Base-by-base conservation (phyloP, 345 rosid genomes). In the Aquilaria sinensis region DNA sequence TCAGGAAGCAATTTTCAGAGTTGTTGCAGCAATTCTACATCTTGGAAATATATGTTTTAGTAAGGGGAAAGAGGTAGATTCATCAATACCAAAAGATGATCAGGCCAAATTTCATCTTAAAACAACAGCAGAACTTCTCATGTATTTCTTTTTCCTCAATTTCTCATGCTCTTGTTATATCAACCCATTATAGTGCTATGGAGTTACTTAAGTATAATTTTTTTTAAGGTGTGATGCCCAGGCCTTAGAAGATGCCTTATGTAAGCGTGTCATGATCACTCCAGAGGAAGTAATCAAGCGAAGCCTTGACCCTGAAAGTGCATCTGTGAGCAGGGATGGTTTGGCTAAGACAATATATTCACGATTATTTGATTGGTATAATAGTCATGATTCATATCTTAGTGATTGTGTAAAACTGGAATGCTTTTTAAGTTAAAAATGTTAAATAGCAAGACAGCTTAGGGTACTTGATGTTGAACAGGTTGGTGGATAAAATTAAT, bases 261-360 rank as follows among this genome's bases (percentile, higher is more conserved):
- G 96, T 59, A 92, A 92, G 74, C 98, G 96, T 77, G 89, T 92
- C 56, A 92, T 92, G 98, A 57, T 92, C 77, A 92, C 98, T 29
- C 98, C 98, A 0, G 98, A 92, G 78, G 98, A 92, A 76, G 93
- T 89, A 58, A 92, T 92, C 51, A 92, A 87, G 75, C 79, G 96
- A 78, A 78, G 93, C 67, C 90, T 89, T 45, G 96, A 89, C 76
- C 98, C 98, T 54, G 88, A 84, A 58, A 87, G 96, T 70, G 98
- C 98, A 50, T 64, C 57, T n/a, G 63, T 72, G 61, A 89, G 96
- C 73, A 82, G 96, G 64, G 98, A 92, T 55, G 96, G 96, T 71
- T 77, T 92, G 57, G 96, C 98, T 61, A 92, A 92, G 85, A 92
- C 98, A 15, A 45, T 92, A 56, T 92, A 92, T 74, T 89, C 95